A percentile compares a stretch with the other conserved stretches of the same genome.
Conservation (phyloP, 208 protist species). For the Trypanosomatidae sp. region DNA sequence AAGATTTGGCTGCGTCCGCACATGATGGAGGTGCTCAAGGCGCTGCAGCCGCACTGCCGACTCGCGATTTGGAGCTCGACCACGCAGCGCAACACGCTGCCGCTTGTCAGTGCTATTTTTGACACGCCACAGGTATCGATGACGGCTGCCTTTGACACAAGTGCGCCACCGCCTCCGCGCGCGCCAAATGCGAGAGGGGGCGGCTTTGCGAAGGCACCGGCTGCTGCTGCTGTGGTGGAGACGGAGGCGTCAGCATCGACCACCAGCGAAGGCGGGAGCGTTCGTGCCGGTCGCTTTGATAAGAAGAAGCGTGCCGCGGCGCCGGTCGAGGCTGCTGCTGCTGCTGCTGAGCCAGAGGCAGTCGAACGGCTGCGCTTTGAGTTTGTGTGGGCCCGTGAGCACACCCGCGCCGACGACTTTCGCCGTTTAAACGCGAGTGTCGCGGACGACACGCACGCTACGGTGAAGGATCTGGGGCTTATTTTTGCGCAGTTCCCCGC, state of each 20-base stretch:
- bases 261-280: too few species aligned
- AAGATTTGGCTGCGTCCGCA: slow-evolving; percentile 86
- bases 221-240: neutral
- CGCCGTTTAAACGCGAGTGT: slow-evolving; percentile 55
- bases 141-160: too few species aligned
- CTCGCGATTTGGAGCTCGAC: slow-evolving; percentile 90
- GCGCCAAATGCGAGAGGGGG: neutral
- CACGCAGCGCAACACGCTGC: slow-evolving; percentile 77
- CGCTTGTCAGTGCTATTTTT: slow-evolving; percentile 81
- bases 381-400: slow-evolving; percentile 88
- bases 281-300: slow-evolving; percentile 6
- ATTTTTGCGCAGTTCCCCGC: slow-evolving; percentile 63
- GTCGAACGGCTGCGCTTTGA: slow-evolving; percentile 41
- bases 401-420: slow-evolving; percentile 80
- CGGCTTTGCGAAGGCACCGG: neutral
- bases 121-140: slow-evolving; percentile 8
- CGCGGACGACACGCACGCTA: slow-evolving; percentile 75
- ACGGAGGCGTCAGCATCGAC: neutral
- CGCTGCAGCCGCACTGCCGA: slow-evolving; percentile 72
- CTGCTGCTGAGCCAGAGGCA: too few species aligned
- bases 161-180: neutral
- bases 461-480: slow-evolving; percentile 73
- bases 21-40: slow-evolving; percentile 53
- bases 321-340: neutral
- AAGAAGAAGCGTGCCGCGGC: slow-evolving; percentile 11